Base-by-base conservation (phyloP, 257 asterid species). In the Penstemon barbatus region DNA sequence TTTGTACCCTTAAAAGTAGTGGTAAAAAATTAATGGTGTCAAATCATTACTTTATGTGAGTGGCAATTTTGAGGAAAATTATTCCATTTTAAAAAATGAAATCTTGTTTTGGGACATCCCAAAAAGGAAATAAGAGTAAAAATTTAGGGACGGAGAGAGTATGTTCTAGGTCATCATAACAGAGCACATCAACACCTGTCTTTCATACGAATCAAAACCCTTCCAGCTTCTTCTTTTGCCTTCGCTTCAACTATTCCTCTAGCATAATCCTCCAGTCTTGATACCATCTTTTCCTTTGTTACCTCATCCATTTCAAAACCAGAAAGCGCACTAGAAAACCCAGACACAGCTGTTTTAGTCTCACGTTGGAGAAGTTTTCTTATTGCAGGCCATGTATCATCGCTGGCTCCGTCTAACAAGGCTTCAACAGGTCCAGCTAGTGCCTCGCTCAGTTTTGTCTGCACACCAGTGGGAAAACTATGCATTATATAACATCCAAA, bases 141-240 rank as follows among this genome's bases (percentile, higher is more conserved):
- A 25, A 25, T 25, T 25, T 25, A 25, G 33, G 33, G 33, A 25
- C 33, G 2, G 33, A 25, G 33, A 25, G 33, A 25, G 33, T 25
- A 25, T 7, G 45, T 46, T 65, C 45, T 40, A 65, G 68, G 78
- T 41, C 66, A 61, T 51, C 70, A 70, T 66, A 65, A 70, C 6
- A 36, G 51, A 53, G 57, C 36, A 58, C 3, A 61, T 15, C 45
- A 46, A 40, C 49, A 91, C 98, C 96, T 85, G 79, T 92, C 98
- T 81, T 92, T 92, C 98, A 94, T 94, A 60, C 89, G 95, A 49
- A 80, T 91, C 84, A 94, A 76, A 82, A 87, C 93, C 74, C 90
- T 87, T 67, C 93, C 97, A 70, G 98, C 98, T 86, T 87, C 97
- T 78, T 94, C 99, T 77, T 83, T 92, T 51, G 97, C 87, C 81